phyloP scores from a whole-genome alignment of 1,139 yeast genomes.

The Blastobotrys arbuscula region DNA sequence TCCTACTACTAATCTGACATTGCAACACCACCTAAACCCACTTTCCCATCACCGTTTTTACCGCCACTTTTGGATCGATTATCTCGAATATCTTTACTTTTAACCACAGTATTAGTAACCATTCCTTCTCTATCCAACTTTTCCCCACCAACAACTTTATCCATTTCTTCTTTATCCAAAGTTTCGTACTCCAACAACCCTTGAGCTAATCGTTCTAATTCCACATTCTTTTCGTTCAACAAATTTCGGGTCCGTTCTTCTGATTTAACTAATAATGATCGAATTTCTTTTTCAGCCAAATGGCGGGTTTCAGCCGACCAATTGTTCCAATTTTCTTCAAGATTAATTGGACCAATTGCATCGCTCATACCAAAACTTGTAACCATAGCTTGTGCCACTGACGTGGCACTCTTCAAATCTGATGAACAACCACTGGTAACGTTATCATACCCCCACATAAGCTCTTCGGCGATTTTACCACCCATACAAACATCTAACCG shows the following conservation, averaged over 20 bases:
- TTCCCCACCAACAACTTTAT: constrained; percentile 75
- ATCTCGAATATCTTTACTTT: constrained; percentile 38
- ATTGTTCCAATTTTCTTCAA: constrained; percentile 80
- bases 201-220: constrained; percentile 81
- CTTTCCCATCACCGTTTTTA: constrained; percentile 14
- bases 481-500: constrained; percentile 98
- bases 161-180: constrained; percentile 85
- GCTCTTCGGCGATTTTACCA: constrained; percentile 94
- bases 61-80: constrained; percentile 24
- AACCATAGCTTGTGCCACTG: constrained; percentile 94
- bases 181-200: constrained; percentile 96
- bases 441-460: constrained; percentile 83
- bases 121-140: constrained; percentile 59
- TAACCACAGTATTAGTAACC: constrained; percentile 73
- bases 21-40: constrained; percentile 10
- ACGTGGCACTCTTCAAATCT: constrained; percentile 84
- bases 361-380: constrained; percentile 96
- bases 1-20: background rate
- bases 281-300: constrained; percentile 87
- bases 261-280: constrained; percentile 64
- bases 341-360: constrained; percentile 82
- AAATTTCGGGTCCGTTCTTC: constrained; percentile 74
- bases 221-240: constrained; percentile 56
- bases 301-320: constrained; percentile 90
- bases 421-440: constrained; percentile 94